Percentiles rank a stretch among this genome's conserved stretches.
These are phyloP conservation scores for Zasmidium angulare DNA, from an alignment of 2,329 filamentous ascomycete genomes.

Conservation along the genomic window DNA sequence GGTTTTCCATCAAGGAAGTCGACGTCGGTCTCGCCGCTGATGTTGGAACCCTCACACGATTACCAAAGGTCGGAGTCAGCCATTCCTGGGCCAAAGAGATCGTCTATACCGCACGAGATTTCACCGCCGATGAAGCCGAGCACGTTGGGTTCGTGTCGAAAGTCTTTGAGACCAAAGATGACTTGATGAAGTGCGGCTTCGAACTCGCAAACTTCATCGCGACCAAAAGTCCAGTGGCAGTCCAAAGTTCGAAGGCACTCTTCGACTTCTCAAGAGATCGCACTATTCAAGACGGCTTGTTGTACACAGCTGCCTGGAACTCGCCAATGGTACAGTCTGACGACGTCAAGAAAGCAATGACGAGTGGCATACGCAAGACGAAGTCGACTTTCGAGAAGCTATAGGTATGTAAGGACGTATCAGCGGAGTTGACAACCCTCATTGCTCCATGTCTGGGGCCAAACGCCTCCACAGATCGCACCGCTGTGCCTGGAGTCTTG, in stretches of 20 bases:
- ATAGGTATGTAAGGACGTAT: neutral
- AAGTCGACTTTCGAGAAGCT: constrained; percentile 26
- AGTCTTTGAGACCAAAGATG: constrained; percentile 61
- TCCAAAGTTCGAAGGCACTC: constrained; percentile 82
- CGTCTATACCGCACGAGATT: constrained; percentile 66
- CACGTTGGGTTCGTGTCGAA: constrained; percentile 68
- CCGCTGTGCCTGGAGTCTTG: neutral
- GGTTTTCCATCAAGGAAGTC: constrained; percentile 75
- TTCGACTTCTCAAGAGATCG: constrained; percentile 79
- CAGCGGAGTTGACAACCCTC: neutral
- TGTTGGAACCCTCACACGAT: constrained; percentile 69
- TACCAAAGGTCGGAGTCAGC: constrained; percentile 71
- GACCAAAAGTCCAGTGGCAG: constrained; percentile 81
- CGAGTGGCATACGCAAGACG: constrained; percentile 24
- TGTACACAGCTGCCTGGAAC: constrained; percentile 26
- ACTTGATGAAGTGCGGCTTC: constrained; percentile 62
- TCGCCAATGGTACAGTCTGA: constrained; percentile 24
- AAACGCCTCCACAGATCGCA: neutral
- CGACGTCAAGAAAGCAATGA: constrained; percentile 24
- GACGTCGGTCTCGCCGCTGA: constrained; percentile 80
- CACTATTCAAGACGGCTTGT: constrained; percentile 60
- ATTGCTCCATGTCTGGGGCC: neutral
- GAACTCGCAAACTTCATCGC: constrained; percentile 66
- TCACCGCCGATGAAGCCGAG: constrained; percentile 66
- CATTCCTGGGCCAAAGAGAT: constrained; percentile 77